These are phyloP conservation scores for Choiromyces venosus DNA, from an alignment of 495 filamentous ascomycete genomes.

Conservation along the genomic window DNA sequence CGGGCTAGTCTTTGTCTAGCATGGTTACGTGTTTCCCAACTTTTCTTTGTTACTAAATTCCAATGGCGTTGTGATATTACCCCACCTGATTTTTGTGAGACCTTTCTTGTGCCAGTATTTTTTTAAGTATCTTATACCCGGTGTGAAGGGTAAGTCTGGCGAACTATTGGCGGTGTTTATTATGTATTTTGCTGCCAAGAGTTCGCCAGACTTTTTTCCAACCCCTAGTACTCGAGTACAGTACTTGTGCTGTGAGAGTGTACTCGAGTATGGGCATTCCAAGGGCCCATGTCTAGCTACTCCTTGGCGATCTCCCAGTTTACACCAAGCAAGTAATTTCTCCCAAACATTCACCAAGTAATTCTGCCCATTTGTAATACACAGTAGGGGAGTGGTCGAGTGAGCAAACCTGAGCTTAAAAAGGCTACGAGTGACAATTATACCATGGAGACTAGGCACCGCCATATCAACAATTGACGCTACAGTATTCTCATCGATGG, in stretches of 20 bases:
- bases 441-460: neutral
- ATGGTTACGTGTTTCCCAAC: neutral
- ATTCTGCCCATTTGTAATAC: neutral
- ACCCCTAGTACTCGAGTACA: no score
- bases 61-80: neutral
- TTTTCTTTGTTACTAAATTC: conserved; percentile 1
- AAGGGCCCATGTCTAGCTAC: neutral
- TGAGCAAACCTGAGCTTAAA: neutral
- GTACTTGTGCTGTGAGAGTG: no score
- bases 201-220: no score
- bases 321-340: neutral
- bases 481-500: neutral
- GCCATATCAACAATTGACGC: neutral
- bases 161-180: no score
- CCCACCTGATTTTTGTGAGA: no score
- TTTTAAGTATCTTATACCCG: neutral
- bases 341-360: neutral
- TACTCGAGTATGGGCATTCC: neutral
- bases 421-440: neutral
- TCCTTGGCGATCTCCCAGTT: neutral
- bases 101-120: neutral
- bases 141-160: no score
- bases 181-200: no score
- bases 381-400: neutral
- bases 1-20: conserved; percentile 1